phyloP scores from a whole-genome alignment of 371 early-diverging fungal species.

The Mucor circinelloides region DNA sequence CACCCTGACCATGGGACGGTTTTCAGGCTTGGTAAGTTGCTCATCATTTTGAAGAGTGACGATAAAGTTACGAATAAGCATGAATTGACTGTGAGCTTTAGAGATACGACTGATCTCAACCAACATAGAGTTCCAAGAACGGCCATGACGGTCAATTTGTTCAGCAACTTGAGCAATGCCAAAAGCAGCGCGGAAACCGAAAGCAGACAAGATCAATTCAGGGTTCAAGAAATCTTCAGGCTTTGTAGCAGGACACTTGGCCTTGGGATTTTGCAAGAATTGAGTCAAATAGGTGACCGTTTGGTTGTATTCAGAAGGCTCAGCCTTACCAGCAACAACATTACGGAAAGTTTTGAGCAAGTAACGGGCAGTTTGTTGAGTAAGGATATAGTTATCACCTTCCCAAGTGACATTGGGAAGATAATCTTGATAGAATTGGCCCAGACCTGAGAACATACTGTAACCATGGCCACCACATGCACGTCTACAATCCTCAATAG shows the following conservation, averaged over 20 bases:
- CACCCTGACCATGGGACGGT: constrained; percentile 42
- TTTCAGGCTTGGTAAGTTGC: constrained; percentile 25
- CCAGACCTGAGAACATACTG: constrained; percentile 74
- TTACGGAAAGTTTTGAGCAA: constrained; percentile 61
- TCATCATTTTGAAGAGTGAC: constrained; percentile 46
- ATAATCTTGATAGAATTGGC: constrained; percentile 66
- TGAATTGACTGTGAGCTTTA: constrained; percentile 69
- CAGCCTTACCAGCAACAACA: constrained; percentile 55
- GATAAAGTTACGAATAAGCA: constrained; percentile 61
- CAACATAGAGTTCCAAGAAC: constrained; percentile 69
- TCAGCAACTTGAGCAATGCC: constrained; percentile 57
- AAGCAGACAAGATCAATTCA: constrained; percentile 63
- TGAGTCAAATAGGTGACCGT: constrained; percentile 56
- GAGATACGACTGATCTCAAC: constrained; percentile 66
- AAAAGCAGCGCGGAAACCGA: constrained; percentile 70
- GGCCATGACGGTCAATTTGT: constrained; percentile 54
- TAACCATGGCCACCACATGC: constrained; percentile 87
- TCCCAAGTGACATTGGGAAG: constrained; percentile 73
- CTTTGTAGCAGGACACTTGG: constrained; percentile 50
- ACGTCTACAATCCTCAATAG: constrained; percentile 76
- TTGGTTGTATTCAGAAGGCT: constrained; percentile 50
- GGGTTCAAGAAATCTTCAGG: constrained; percentile 60
- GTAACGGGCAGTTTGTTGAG: constrained; percentile 76
- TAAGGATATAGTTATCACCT: constrained; percentile 78
- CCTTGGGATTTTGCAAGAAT: constrained; percentile 54